Conservation (phyloP, 768 basidiomycete genomes). For the Boletus tylopilopsis region DNA sequence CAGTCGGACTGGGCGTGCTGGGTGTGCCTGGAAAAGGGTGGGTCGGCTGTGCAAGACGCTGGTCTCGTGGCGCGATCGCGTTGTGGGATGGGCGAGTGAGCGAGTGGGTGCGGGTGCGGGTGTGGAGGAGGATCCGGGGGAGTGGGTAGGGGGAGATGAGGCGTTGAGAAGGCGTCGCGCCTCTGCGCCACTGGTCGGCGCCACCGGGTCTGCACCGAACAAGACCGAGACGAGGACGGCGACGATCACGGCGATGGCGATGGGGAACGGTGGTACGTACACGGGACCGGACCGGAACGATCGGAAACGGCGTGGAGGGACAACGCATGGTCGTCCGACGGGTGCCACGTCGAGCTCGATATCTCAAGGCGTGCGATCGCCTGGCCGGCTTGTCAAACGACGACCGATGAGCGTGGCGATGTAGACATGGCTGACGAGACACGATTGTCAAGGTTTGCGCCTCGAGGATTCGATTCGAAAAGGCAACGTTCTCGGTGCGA, state of each 20-base stretch:
- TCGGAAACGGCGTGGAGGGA: not conserved
- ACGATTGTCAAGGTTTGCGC: no score
- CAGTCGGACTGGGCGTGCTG: not conserved
- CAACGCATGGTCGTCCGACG: not conserved
- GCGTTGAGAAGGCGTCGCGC: not conserved
- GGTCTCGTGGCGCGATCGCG: conserved; percentile 11
- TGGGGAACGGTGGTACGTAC: not conserved
- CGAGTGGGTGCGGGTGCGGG: no score
- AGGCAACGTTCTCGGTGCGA: not conserved
- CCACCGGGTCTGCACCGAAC: conserved; percentile 7
- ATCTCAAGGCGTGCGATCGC: not conserved
- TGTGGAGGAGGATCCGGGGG: not conserved
- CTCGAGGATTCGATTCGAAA: conserved; percentile 2
- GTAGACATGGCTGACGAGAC: not conserved
- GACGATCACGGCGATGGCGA: no score
- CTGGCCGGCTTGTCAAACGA: conserved; percentile 8
- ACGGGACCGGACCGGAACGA: not conserved
- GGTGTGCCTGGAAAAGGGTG: not conserved
- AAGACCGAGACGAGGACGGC: not conserved
- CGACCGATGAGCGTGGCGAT: conserved; percentile 4
- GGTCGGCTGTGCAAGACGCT: conserved; percentile 4
- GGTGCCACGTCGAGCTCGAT: not conserved
- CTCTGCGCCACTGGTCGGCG: conserved; percentile 11
- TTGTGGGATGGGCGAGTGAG: not conserved
- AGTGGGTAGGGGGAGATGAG: no score